phyloP scores from a whole-genome alignment of 345 rosid species.

The Pistacia integerrima region DNA sequence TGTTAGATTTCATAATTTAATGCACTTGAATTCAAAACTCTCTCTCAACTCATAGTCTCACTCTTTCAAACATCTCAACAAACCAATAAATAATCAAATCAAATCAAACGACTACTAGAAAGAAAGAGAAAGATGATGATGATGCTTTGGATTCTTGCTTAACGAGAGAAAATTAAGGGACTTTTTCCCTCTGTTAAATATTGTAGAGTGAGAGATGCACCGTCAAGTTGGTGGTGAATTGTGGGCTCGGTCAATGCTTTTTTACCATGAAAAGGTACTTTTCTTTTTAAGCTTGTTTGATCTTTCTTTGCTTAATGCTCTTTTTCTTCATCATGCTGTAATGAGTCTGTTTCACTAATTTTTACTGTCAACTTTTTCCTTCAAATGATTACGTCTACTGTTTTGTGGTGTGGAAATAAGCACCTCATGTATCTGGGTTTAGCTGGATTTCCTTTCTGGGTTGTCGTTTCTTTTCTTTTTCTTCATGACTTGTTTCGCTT shows the following conservation, averaged over 20 bases:
- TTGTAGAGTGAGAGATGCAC: slow-evolving; percentile 27
- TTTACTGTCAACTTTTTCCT: slow-evolving; percentile 30
- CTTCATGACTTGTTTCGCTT: not conserved
- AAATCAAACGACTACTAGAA: not conserved
- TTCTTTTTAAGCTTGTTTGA: slow-evolving; percentile 28
- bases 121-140: not conserved
- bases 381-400: slow-evolving; percentile 21
- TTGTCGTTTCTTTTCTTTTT: slow-evolving; percentile 13
- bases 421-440: slow-evolving; percentile 27
- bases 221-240: slow-evolving; percentile 40
- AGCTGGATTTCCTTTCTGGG: slow-evolving; percentile 4
- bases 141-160: slow-evolving; percentile 46
- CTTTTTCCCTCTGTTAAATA: slow-evolving; percentile 1
- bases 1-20: slow-evolving; percentile 23
- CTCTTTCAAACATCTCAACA: not conserved
- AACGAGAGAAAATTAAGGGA: slow-evolving; percentile 13
- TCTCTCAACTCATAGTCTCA: not conserved
- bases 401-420: slow-evolving; percentile 17
- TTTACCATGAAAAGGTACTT: slow-evolving; percentile 47
- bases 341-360: slow-evolving; percentile 18
- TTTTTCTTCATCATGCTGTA: slow-evolving; percentile 24
- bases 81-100: not conserved
- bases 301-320: slow-evolving; percentile 21
- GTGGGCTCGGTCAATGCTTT: slow-evolving; percentile 64
- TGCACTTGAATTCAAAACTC: not conserved